Evolutionary conservation across 202 grass and related monocot genomes (phyloP).

Genomic region (Brachypodium distachyon): DNA sequence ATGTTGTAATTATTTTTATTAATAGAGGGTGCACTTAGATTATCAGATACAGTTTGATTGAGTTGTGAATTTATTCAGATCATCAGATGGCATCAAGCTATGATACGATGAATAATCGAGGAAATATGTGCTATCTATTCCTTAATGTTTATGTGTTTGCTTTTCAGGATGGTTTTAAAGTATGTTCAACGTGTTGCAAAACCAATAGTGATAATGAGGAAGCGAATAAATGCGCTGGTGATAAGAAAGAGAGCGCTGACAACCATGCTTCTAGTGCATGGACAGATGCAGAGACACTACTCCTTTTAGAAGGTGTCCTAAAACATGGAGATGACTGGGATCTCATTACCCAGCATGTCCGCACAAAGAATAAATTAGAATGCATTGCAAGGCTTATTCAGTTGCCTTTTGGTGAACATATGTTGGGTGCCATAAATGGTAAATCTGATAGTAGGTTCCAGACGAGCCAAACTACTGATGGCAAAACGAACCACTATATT

Average conservation of each 20-base stretch:
- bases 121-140: constrained; percentile 7
- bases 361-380: constrained; percentile 86
- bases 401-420: constrained; percentile 90
- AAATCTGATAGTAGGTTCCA: constrained; percentile 46
- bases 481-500: constrained; percentile 31
- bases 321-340: constrained; percentile 99
- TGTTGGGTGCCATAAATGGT: constrained; percentile 50
- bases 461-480: constrained; percentile 29
- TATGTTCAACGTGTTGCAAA: constrained; percentile 72
- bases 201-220: constrained; percentile 36
- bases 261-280: constrained; percentile 39
- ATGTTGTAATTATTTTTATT: constrained; percentile 8
- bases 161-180: constrained; percentile 68
- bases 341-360: constrained; percentile 90
- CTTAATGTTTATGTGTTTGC: neutral
- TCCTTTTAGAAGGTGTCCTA: constrained; percentile 94
- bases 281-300: constrained; percentile 81
- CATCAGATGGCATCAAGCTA: neutral
- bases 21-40: neutral
- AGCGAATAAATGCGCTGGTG: constrained; percentile 18
- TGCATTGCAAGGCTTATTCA: constrained; percentile 95
- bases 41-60: neutral
- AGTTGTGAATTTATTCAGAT: neutral
- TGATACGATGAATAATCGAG: neutral
- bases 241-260: constrained; percentile 13